Evolutionary conservation across 2,329 filamentous ascomycete species (phyloP).

Genomic region (Cercospora sojina): DNA sequence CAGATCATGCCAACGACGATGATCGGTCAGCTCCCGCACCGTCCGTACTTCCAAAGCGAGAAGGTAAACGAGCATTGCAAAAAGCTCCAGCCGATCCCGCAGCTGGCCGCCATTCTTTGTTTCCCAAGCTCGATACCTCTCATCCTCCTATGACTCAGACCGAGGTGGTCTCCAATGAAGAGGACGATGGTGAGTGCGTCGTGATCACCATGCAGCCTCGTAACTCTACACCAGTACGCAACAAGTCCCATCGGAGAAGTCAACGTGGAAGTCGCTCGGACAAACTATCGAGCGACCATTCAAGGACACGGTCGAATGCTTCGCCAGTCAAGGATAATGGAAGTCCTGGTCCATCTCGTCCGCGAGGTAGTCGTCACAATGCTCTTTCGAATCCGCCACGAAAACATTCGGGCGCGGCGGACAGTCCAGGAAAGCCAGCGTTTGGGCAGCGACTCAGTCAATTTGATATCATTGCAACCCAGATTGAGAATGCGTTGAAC

Average conservation of each 20-base stretch:
- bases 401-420: not conserved
- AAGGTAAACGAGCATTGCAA: not conserved
- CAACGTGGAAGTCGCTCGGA: not conserved
- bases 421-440: not conserved
- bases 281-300: not conserved
- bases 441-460: conserved; percentile 31
- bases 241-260: not conserved
- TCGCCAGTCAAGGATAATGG: not conserved
- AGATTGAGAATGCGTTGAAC: conserved; percentile 34
- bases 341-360: conserved; percentile 17
- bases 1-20: not conserved
- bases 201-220: conserved; percentile 32
- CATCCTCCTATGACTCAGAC: not conserved
- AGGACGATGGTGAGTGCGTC: conserved; percentile 19
- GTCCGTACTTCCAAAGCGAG: not conserved
- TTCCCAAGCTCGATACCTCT: not conserved
- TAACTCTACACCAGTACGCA: conserved; percentile 15
- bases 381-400: not conserved
- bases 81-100: not conserved
- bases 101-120: not conserved
- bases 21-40: not conserved
- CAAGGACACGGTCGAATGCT: not conserved
- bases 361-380: not conserved
- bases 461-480: conserved; percentile 32
- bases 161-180: not conserved